phyloP scores from a whole-genome alignment of 768 basidiomycete genomes.

The Pleurotus eryngii region DNA sequence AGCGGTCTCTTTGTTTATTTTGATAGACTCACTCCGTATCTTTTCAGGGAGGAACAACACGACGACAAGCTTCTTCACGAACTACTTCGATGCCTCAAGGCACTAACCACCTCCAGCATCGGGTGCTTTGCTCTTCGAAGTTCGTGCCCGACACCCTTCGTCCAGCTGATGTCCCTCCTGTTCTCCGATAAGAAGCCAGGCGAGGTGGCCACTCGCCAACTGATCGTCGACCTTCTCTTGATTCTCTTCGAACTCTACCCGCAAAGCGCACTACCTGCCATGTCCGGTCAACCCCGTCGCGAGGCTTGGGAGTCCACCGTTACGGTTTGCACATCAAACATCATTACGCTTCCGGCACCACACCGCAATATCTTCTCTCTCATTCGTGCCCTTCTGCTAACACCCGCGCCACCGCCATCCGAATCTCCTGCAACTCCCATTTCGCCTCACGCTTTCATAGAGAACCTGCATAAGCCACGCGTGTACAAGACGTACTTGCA shows the following conservation, averaged over 20 bases:
- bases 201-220: conserved; percentile 83
- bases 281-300: conserved; percentile 35
- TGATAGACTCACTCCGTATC: background rate
- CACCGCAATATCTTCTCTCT: conserved; percentile 74
- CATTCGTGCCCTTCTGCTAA: conserved; percentile 72
- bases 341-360: conserved; percentile 67
- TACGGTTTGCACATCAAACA: conserved; percentile 31
- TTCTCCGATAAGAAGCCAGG: conserved; percentile 99
- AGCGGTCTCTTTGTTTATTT: background rate
- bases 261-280: conserved; percentile 57
- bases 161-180: conserved; percentile 76
- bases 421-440: conserved; percentile 60
- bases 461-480: conserved; percentile 60
- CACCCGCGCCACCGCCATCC: conserved; percentile 60
- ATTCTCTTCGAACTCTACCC: conserved; percentile 90
- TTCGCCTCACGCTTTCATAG: conserved; percentile 82
- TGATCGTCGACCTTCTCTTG: conserved; percentile 86
- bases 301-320: conserved; percentile 55
- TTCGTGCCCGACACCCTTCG: conserved; percentile 84
- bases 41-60: conserved; percentile 90
- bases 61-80: conserved; percentile 94
- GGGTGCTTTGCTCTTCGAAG: conserved; percentile 90
- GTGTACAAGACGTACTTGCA: conserved; percentile 81
- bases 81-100: conserved; percentile 90
- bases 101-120: conserved; percentile 82